Evolutionary conservation across 2,329 filamentous ascomycete genomes (phyloP).

Genomic region (Fusarium ramigenum): DNA sequence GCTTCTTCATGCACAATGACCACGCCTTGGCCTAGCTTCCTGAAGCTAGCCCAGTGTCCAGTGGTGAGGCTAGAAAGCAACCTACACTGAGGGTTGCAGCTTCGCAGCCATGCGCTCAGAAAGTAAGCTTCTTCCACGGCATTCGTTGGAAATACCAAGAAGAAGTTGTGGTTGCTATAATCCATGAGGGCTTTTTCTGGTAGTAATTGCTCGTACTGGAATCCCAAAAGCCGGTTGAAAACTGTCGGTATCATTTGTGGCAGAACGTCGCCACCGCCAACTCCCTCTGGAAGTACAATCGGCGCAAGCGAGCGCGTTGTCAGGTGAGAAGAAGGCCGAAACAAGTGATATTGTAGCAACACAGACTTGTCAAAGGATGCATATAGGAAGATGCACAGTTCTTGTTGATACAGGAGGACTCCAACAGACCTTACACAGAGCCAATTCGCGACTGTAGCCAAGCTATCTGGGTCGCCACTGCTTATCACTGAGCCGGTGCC

Average conservation of each 20-base stretch:
- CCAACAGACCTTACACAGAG: slow-evolving; percentile 51
- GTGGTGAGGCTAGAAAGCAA: slow-evolving; percentile 53
- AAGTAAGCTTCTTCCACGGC: slow-evolving; percentile 48
- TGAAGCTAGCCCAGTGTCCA: slow-evolving; percentile 61
- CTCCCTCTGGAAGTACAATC: slow-evolving; percentile 15
- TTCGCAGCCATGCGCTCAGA: slow-evolving; percentile 57
- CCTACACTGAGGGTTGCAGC: slow-evolving; percentile 51
- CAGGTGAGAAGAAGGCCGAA: slow-evolving; percentile 42
- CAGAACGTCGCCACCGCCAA: slow-evolving; percentile 5
- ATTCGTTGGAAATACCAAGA: slow-evolving; percentile 58
- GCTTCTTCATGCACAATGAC: slow-evolving; percentile 59
- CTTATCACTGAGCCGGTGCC: slow-evolving; percentile 36
- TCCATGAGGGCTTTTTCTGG: slow-evolving; percentile 24
- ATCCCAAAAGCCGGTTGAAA: slow-evolving; percentile 44
- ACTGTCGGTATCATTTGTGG: slow-evolving; percentile 35
- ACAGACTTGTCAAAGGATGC: slow-evolving; percentile 31
- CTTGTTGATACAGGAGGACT: slow-evolving; percentile 45
- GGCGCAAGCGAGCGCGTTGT: slow-evolving; percentile 41
- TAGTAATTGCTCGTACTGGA: slow-evolving; percentile 47
- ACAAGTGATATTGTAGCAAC: slow-evolving; percentile 51
- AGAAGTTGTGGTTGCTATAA: slow-evolving; percentile 50
- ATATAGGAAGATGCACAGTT: slow-evolving; percentile 53
- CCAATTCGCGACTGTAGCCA: slow-evolving; percentile 47
- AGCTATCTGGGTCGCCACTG: not conserved
- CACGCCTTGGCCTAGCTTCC: slow-evolving; percentile 39